These are phyloP conservation scores for Stagonosporopsis chrysanthemi DNA, from an alignment of 2,329 filamentous ascomycete genomes.

Conservation along the genomic window DNA sequence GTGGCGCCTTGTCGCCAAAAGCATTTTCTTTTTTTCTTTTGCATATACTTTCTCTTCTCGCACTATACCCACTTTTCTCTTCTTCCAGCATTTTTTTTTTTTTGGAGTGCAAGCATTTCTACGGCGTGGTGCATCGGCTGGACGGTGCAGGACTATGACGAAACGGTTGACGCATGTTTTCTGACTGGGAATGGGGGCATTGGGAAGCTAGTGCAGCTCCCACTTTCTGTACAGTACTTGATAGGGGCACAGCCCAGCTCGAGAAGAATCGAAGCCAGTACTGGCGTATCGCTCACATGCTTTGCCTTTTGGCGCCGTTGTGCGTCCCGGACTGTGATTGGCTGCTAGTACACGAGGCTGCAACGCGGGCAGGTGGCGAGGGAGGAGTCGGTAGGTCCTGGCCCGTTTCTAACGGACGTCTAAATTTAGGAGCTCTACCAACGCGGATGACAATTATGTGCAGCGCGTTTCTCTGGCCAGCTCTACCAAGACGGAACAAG, in stretches of 20 bases:
- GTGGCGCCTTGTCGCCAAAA: slow-evolving; percentile 24
- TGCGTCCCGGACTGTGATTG: slow-evolving; percentile 14
- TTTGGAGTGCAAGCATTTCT: slow-evolving; percentile 27
- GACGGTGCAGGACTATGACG: slow-evolving; percentile 34
- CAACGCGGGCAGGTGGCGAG: slow-evolving; percentile 22
- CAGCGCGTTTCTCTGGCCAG: slow-evolving; percentile 20
- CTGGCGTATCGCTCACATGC: slow-evolving; percentile 35
- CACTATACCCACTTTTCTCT: slow-evolving; percentile 51
- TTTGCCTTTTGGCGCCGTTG: slow-evolving; percentile 6
- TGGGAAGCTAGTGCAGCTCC: slow-evolving; percentile 48
- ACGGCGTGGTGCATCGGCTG: slow-evolving; percentile 34
- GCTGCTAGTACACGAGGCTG: slow-evolving; percentile 11
- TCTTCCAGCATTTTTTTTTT: slow-evolving; percentile 42
- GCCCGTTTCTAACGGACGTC: slow-evolving; percentile 22
- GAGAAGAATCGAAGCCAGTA: slow-evolving; percentile 34
- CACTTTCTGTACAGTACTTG: slow-evolving; percentile 42
- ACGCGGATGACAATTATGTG: slow-evolving; percentile 22
- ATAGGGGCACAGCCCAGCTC: slow-evolving; percentile 27
- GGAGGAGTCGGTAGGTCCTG: slow-evolving; percentile 12
- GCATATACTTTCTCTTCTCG: slow-evolving; percentile 47
- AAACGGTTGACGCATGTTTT: slow-evolving; percentile 8
- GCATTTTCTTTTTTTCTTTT: slow-evolving; percentile 43
- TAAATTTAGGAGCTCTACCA: slow-evolving; percentile 31
- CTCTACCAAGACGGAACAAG: slow-evolving; percentile 24
- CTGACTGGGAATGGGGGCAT: slow-evolving; percentile 24